Percentiles rank a stretch among this genome's conserved stretches.
Conservation (phyloP, 257 asterid species). For the Solanum peruvianum region DNA sequence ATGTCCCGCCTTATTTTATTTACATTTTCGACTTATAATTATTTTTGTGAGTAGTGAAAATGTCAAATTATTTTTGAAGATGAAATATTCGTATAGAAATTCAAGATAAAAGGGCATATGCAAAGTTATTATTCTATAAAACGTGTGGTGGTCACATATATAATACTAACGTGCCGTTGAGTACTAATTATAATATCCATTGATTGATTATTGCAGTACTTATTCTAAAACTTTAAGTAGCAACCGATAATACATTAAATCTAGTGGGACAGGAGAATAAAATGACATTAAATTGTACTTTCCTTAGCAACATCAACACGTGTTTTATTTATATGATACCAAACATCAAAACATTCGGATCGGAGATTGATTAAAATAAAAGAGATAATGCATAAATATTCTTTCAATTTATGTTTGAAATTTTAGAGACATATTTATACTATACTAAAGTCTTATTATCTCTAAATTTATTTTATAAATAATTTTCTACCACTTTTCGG, state of each 20-base stretch:
- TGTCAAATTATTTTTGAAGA: not conserved
- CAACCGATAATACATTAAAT: not conserved
- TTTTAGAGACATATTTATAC: too few relatives aligned
- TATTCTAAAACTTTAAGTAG: not conserved
- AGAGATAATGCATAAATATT: rapidly evolving
- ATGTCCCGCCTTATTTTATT: not conserved
- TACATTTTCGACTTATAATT: not conserved
- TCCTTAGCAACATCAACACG: not conserved
- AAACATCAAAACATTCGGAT: not conserved
- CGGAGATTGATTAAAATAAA: too few relatives aligned
- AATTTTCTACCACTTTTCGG: rapidly evolving
- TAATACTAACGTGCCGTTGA: not conserved
- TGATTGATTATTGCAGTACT: not conserved
- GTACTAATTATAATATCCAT: not conserved
- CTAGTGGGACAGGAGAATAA: not conserved
- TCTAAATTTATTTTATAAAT: too few relatives aligned
- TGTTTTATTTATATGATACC: not conserved
- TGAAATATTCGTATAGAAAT: not conserved
- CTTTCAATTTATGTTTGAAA: rapidly evolving
- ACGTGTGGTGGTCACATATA: not conserved
- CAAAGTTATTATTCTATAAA: not conserved
- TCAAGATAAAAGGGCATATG: not conserved
- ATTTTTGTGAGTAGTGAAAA: not conserved
- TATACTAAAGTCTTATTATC: rapidly evolving
- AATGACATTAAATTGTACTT: not conserved